These are phyloP conservation scores for Axilococcus clingmanii DNA, from an alignment of 139 green algal species.

Conservation along the genomic window DNA sequence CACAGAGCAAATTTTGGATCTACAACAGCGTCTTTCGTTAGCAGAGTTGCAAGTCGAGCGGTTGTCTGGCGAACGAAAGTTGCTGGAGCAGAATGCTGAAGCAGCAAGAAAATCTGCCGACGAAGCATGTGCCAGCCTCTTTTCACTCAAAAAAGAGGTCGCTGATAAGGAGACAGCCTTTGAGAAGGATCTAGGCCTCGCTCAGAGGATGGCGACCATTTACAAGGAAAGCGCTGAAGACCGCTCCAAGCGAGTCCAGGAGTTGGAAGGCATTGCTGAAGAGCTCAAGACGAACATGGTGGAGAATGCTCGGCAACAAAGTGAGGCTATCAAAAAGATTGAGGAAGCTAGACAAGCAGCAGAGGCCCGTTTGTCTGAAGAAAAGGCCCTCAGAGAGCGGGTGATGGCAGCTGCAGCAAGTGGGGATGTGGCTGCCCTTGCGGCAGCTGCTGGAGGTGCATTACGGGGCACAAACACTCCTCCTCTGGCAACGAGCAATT, in stretches of 20 bases:
- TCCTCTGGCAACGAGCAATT: not conserved
- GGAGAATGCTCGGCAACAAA: conserved; percentile 9
- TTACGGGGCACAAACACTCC: not conserved
- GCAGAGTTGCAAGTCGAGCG: conserved; percentile 17
- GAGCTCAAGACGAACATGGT: conserved; percentile 36
- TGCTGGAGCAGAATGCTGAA: conserved; percentile 10
- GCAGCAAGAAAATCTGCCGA: conserved; percentile 12
- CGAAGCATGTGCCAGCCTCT: conserved; percentile 6
- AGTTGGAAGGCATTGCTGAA: conserved; percentile 44
- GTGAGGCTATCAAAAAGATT: conserved; percentile 14
- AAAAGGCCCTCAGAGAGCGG: conserved; percentile 18
- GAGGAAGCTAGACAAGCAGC: conserved; percentile 8
- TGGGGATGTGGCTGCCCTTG: not conserved
- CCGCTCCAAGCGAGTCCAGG: conserved; percentile 10
- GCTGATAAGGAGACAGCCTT: conserved; percentile 18
- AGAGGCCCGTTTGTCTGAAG: conserved; percentile 16
- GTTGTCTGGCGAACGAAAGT: conserved; percentile 5
- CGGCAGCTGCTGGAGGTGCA: not conserved
- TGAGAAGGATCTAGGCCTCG: conserved; percentile 34
- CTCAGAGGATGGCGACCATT: conserved; percentile 33
- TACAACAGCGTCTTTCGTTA: conserved; percentile 22
- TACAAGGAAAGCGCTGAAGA: conserved; percentile 34
- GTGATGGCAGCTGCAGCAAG: conserved; percentile 28
- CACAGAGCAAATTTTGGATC: conserved; percentile 21
- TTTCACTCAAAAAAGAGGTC: conserved; percentile 9